Percentiles rank a stretch among this genome's conserved stretches.
phyloP scores from a whole-genome alignment of 164 flowering plant genomes.

The Piper betle region DNA sequence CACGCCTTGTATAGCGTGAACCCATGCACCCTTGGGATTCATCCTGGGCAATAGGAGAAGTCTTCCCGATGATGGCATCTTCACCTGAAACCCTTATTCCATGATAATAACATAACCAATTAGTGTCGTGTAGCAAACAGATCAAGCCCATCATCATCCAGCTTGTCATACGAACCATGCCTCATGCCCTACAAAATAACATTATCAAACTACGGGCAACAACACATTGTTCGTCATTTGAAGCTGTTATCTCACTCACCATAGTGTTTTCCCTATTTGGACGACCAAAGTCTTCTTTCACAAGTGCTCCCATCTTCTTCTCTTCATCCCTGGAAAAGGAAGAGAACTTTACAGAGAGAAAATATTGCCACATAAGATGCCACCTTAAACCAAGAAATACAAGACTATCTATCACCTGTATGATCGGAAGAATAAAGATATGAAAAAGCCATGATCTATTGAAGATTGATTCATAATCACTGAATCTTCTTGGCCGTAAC shows the following conservation, averaged over 20 bases:
- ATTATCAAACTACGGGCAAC: not conserved
- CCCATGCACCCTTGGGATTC: constrained; percentile 86
- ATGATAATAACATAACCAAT: constrained; percentile 16
- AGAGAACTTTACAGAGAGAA: constrained; percentile 22
- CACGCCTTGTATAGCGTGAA: constrained; percentile 73
- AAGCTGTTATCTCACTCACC: constrained; percentile 25
- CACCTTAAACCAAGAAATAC: constrained; percentile 86
- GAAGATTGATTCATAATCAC: constrained; percentile 99
- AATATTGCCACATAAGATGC: constrained; percentile 24
- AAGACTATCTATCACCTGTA: constrained; percentile 91
- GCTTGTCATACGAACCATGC: constrained; percentile 93
- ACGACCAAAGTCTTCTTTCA: constrained; percentile 96
- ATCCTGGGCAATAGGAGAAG: constrained; percentile 83
- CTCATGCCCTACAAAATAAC: constrained; percentile 72
- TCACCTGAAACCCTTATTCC: constrained; percentile 93
- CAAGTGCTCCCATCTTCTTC: constrained; percentile 98
- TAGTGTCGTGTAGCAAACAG: constrained; percentile 1
- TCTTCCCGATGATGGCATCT: constrained; percentile 98
- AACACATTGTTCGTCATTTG: not conserved
- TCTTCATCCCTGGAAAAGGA: constrained; percentile 38
- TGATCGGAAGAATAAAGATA: constrained; percentile 92
- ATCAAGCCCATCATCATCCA: constrained; percentile 91
- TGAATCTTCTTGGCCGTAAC: constrained; percentile 94
- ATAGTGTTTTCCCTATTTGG: constrained; percentile 86
- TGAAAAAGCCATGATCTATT: constrained; percentile 91